Evolutionary conservation across 1,284 basidiomycete genomes (phyloP), one percentile per base, ranked within the genome.

Genomic region (Fistulina hepatica): DNA sequence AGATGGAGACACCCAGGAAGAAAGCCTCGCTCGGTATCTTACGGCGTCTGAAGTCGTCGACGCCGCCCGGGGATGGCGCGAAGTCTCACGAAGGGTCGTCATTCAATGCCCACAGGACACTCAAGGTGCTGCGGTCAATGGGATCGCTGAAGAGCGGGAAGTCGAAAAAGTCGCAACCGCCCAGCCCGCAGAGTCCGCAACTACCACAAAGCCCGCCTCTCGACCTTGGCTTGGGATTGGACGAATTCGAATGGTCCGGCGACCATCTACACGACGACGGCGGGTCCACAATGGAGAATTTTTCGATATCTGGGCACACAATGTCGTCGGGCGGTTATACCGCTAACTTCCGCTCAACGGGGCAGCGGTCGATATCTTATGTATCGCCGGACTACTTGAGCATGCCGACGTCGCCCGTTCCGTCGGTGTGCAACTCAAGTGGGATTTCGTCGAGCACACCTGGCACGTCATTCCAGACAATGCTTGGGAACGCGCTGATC

Each of bases 401-500:
- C 25, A 46, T 68, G 48, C 64, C 65, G 28, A 63, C 65, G 16
- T 73, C 72, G 19, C 69, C 73, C 7, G 62, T 62, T 23, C 60
- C 65, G 24, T 69, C 63, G 44, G 52, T 61, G 19, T 57, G 63
- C 39, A 63, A 64, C 26, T 59, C 64, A 42, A 52, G 57, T 36
- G 56, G 56, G 51, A 51, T 60, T 51, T 59, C 43, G 51, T 61
- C 39, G 51, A 60, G 22, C 53, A 47, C 32, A 63, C 51, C 47
- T 56, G 44, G 35, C 16, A 15, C n/a, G 15, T 26, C 65, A 35
- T 78, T 78, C 52, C 80, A 85, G 49, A 75, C 71, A n/a, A 66
- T 75, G 5, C 65, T 86, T 11, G 82, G 78, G 21, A 86, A 86
- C 44, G 91, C 90, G 1, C 69, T 98, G 22, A 78, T 94, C 36